phyloP scores from a whole-genome alignment of 2,329 filamentous ascomycete genomes.

The Epichloe sp. region DNA sequence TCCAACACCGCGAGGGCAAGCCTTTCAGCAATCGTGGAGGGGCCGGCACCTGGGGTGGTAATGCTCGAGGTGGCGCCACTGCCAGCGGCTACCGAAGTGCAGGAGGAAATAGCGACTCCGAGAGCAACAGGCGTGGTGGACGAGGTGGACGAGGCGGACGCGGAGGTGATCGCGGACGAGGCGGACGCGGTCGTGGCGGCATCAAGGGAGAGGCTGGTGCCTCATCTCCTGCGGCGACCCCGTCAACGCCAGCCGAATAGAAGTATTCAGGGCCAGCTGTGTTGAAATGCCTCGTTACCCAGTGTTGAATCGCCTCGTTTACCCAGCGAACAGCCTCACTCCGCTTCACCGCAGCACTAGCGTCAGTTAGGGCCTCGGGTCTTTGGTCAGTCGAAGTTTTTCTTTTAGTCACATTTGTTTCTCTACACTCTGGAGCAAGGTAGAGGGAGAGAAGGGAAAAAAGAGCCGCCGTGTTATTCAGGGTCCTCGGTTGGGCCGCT shows the following conservation, averaged over 20 bases:
- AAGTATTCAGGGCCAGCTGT: not conserved
- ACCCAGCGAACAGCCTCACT: not conserved
- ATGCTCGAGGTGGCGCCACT: slow-evolving; percentile 44
- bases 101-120: slow-evolving; percentile 58
- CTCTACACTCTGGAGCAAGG: slow-evolving; percentile 10
- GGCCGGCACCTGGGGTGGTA: slow-evolving; percentile 54
- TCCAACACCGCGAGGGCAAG: slow-evolving; percentile 53
- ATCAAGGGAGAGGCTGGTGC: slow-evolving; percentile 45
- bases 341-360: not conserved
- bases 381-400: not conserved
- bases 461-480: slow-evolving; percentile 7
- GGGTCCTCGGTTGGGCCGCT: slow-evolving; percentile 3
- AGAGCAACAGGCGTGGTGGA: slow-evolving; percentile 41
- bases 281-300: not conserved
- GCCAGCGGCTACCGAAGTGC: slow-evolving; percentile 74
- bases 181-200: slow-evolving; percentile 42
- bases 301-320: not conserved
- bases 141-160: slow-evolving; percentile 46
- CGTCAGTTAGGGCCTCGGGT: not conserved
- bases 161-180: slow-evolving; percentile 43
- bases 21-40: slow-evolving; percentile 46
- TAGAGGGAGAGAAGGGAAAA: slow-evolving; percentile 2
- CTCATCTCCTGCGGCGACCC: slow-evolving; percentile 37
- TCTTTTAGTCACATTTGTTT: slow-evolving; percentile 7
- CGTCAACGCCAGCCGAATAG: slow-evolving; percentile 31